Base-by-base conservation (phyloP, 2,329 filamentous ascomycete species). In the Penicillium thymicola region DNA sequence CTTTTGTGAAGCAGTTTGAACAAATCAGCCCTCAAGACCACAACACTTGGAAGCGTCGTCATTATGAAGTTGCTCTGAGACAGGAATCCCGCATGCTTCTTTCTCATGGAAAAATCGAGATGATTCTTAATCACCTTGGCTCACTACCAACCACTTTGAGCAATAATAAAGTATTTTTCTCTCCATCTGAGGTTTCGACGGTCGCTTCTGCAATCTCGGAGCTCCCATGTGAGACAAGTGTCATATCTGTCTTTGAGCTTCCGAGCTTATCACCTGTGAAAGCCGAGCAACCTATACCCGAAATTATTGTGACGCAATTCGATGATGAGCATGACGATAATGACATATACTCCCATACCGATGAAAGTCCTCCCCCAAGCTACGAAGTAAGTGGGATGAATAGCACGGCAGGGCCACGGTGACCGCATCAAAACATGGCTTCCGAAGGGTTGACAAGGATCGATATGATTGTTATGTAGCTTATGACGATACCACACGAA, bases 1-100 rank as follows among this genome's bases (percentile, higher is more conserved):
- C 59, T 1, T 59, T 70, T 2, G 43, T 70, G 5, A 60, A 67
- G 21, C 49, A 46, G 4, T 57, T 61, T 30, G 51, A 23, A 61
- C 62, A 38, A 54, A 59, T 64, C 0, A 59, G 48, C 8, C 38
- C 58, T 6, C 50, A 55, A 34, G 62, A 50, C 11, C 62, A 60
- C 25, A 57, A 66, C 21, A 52, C 38, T 2, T 71, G 67, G 68
- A 57, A 55, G 10, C 14, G 58, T 16, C 51, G 60, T 7, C 64
- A 67, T 27, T 50, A 56, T 3, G 51, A 50, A 8, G 57, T 51
- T 21, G 64, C 61, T 16, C 38, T 44, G 7, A 60, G 63, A 21
- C 65, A 60, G 45, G 41, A 59, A 13, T 34, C 58, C 4, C 46
- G 57, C 1, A 41, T 71, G 44, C 13, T 63, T 40, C 42, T 60